These are phyloP conservation scores for Fusarium pseudoanthophilum DNA, from an alignment of 2,329 filamentous ascomycete genomes.

Conservation along the genomic window DNA sequence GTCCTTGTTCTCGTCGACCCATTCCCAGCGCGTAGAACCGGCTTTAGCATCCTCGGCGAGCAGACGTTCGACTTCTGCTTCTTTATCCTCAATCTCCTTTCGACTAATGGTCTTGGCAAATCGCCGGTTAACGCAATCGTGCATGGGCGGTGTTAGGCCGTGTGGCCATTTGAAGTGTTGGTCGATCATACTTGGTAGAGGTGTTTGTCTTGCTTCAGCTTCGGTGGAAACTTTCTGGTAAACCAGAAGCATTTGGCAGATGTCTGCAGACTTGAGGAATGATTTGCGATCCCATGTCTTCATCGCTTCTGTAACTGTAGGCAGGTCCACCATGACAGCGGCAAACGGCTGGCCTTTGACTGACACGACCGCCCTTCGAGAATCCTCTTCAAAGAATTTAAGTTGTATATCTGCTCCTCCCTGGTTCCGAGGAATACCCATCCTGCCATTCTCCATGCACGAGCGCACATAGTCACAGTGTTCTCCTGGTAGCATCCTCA, in stretches of 20 bases:
- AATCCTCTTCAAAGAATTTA: constrained; percentile 80
- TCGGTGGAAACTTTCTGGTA: constrained; percentile 74
- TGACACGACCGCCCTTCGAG: constrained; percentile 76
- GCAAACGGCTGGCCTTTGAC: constrained; percentile 79
- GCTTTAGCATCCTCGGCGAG: constrained; percentile 75
- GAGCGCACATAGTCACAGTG: constrained; percentile 86
- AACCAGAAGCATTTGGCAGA: constrained; percentile 89
- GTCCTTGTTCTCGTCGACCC: constrained; percentile 65
- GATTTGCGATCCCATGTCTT: constrained; percentile 92
- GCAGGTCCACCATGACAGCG: constrained; percentile 82
- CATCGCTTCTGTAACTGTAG: constrained; percentile 89
- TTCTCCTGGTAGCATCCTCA: constrained; percentile 87
- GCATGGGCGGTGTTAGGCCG: constrained; percentile 88
- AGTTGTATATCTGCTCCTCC: constrained; percentile 83
- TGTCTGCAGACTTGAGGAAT: constrained; percentile 89
- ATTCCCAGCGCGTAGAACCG: constrained; percentile 69
- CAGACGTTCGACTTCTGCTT: constrained; percentile 80
- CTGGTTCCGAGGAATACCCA: constrained; percentile 71
- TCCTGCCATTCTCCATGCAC: constrained; percentile 79
- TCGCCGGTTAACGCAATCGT: constrained; percentile 82
- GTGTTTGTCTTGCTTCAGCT: constrained; percentile 70
- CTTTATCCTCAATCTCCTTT: constrained; percentile 86
- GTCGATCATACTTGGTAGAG: constrained; percentile 79
- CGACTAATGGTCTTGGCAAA: constrained; percentile 86
- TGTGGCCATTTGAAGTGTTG: constrained; percentile 80